Percentiles rank a stretch among this genome's conserved stretches.
phyloP scores from a whole-genome alignment of 2,329 filamentous ascomycete species.

The Fusarium sp. region DNA sequence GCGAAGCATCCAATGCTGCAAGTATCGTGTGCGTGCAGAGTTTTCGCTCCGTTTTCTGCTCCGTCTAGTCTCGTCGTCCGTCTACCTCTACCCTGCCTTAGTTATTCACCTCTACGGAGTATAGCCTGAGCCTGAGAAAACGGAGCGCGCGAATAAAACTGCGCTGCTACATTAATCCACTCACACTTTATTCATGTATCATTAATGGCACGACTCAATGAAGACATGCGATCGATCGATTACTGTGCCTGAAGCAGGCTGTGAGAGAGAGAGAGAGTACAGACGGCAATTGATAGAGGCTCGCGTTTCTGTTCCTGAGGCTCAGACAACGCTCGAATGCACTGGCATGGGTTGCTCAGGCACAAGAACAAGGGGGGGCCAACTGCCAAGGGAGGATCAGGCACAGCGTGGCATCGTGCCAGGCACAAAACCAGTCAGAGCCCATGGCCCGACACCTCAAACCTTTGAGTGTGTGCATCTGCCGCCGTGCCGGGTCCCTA shows the following conservation, averaged over 20 bases:
- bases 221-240: constrained; percentile 2
- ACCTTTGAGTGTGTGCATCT: constrained; percentile 41
- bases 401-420: constrained; percentile 26
- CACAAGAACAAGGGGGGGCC: constrained; percentile 18
- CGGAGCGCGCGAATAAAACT: constrained; percentile 9
- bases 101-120: not conserved
- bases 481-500: constrained; percentile 36
- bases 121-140: constrained; percentile 19
- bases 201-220: constrained; percentile 1
- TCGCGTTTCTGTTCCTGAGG: not conserved
- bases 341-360: constrained; percentile 26
- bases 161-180: constrained; percentile 17
- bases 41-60: constrained; percentile 33
- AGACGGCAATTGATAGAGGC: not conserved
- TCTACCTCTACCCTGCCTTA: not conserved
- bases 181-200: constrained; percentile 11
- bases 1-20: constrained; percentile 14
- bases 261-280: too few species aligned
- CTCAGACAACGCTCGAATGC: not conserved
- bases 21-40: constrained; percentile 29
- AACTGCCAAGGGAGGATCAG: constrained; percentile 12
- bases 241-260: not conserved
- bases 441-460: constrained; percentile 18
- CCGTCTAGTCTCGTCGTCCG: not conserved
- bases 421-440: constrained; percentile 34